phyloP scores from a whole-genome alignment of 441 rosid genomes.

The Kokia cookei region DNA sequence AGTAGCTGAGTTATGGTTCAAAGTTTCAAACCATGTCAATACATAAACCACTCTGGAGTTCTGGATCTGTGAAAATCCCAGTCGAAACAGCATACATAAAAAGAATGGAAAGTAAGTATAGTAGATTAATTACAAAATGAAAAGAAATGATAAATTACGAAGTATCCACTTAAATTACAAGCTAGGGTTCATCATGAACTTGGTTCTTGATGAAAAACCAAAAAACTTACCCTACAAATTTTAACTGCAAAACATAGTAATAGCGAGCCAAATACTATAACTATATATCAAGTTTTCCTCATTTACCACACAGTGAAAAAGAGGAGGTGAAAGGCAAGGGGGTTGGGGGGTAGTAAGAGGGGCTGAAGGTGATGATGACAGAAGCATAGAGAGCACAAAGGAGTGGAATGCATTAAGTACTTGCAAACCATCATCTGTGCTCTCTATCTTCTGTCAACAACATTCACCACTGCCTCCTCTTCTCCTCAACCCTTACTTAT shows the following conservation, averaged over 20 bases:
- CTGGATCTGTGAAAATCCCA: neutral
- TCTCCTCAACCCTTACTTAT: neutral
- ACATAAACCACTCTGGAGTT: neutral
- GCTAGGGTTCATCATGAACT: too few species aligned
- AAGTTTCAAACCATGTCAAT: neutral
- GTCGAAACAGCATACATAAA: neutral
- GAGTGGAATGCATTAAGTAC: slow-evolving; percentile 41
- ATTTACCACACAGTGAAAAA: neutral
- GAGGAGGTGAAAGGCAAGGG: neutral
- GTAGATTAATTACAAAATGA: neutral
- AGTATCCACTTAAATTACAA: too few species aligned
- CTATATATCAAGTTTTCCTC: neutral
- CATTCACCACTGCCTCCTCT: neutral
- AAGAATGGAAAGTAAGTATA: neutral
- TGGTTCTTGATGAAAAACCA: neutral
- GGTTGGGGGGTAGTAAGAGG: slow-evolving; percentile 6
- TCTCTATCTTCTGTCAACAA: slow-evolving; percentile 17
- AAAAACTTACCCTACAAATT: too few species aligned
- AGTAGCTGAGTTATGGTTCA: neutral
- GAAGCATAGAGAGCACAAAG: slow-evolving; percentile 92
- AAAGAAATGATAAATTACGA: neutral
- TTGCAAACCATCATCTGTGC: slow-evolving; percentile 6
- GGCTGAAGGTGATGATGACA: slow-evolving; percentile 69
- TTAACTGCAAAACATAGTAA: neutral
- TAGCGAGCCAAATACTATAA: neutral